A percentile compares a stretch with the other conserved stretches of the same genome.
These are phyloP conservation scores for Haplosporangium sp. DNA, from an alignment of 371 early-diverging fungal genomes.

Conservation along the genomic window DNA sequence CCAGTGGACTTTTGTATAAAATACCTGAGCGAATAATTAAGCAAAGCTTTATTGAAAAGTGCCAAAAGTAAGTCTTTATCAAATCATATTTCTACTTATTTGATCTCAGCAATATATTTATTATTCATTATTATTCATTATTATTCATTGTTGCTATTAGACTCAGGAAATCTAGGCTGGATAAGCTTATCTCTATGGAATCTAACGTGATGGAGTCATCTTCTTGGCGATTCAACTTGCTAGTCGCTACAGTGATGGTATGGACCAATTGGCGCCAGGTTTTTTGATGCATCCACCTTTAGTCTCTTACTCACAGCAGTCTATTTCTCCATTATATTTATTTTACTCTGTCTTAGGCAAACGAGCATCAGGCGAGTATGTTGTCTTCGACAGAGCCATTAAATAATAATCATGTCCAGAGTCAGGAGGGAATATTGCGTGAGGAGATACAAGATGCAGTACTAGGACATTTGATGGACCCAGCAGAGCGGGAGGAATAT, in stretches of 20 bases:
- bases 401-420: background rate
- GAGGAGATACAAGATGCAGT: slow-evolving; percentile 28
- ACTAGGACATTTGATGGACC: slow-evolving; percentile 25
- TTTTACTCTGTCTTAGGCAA: slow-evolving; percentile 5
- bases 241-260: slow-evolving; percentile 39
- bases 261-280: too few species aligned
- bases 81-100: background rate
- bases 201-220: background rate
- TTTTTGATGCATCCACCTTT: too few species aligned
- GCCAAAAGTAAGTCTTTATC: slow-evolving; percentile 17
- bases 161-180: slow-evolving; percentile 12
- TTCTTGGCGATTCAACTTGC: slow-evolving; percentile 26
- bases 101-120: background rate
- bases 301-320: too few species aligned
- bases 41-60: slow-evolving; percentile 58
- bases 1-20: slow-evolving; percentile 56
- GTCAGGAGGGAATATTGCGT: background rate
- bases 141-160: slow-evolving; percentile 3
- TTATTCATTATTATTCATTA: background rate
- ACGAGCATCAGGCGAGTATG: slow-evolving; percentile 5
- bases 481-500: slow-evolving; percentile 43
- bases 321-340: too few species aligned
- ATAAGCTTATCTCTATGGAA: background rate
- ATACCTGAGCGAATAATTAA: slow-evolving; percentile 61
- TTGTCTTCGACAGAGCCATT: background rate